Evolutionary conservation across 2,329 filamentous ascomycete species (phyloP).

Genomic region (Xylariaceae sp.): DNA sequence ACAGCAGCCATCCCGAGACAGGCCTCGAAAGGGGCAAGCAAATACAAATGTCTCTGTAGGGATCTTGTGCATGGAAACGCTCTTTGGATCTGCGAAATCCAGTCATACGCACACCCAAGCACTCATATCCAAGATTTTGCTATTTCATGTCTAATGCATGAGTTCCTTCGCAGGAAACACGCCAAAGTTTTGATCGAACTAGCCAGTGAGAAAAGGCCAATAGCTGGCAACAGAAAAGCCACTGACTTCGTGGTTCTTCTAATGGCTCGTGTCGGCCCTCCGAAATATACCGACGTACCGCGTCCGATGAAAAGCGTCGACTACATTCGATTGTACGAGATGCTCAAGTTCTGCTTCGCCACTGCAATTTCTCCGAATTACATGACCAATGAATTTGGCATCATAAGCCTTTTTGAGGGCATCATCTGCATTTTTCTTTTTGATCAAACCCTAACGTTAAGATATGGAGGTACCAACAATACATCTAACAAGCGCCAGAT

Average conservation of each 20-base stretch:
- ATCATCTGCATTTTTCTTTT: conserved; percentile 3
- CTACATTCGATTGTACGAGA: conserved; percentile 7
- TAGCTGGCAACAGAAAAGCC: background rate
- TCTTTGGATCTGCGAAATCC: too few species aligned
- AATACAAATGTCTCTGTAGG: too few species aligned
- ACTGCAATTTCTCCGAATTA: conserved; percentile 5
- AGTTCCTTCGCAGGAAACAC: background rate
- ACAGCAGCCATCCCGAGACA: background rate
- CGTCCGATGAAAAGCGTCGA: background rate
- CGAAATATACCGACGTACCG: too few species aligned
- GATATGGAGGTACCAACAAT: background rate
- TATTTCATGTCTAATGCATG: background rate
- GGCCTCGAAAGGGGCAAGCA: background rate
- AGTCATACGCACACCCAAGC: background rate
- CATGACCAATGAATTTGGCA: background rate
- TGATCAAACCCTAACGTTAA: background rate
- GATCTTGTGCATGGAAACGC: too few species aligned
- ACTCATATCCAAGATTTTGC: background rate
- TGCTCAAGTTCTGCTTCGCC: conserved; percentile 8
- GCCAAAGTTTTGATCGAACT: background rate
- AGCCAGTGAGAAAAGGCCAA: background rate
- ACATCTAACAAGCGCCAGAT: background rate
- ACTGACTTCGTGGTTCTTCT: background rate
- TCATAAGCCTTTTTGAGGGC: conserved; percentile 2
- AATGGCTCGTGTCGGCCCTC: too few species aligned